Evolutionary conservation across 257 asterid species (phyloP), one percentile per base, ranked within the genome.

Genomic region (Capsicum pubescens): DNA sequence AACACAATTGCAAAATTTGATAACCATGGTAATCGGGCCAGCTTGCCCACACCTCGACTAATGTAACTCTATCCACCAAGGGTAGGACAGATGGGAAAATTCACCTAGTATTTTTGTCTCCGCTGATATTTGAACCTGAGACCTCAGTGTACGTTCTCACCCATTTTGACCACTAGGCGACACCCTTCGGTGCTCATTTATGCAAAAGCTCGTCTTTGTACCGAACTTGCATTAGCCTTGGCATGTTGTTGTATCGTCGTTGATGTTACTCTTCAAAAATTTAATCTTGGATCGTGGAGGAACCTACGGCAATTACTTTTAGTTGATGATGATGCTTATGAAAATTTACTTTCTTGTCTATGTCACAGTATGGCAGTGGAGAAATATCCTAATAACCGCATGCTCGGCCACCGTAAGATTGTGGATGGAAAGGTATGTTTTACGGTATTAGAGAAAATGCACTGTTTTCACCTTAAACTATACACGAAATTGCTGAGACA

Each of bases 361-460:
- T 89, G 77, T 83, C 70, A 48, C 94, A 97, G 99, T 81, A 52
- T 93, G 90, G 90, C 99, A 11, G 98, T 94, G 60, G 94, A 97
- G 84, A 95, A 91, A 84, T 89, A 90, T 88, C 99, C 99, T 60
- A 85, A 93, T 64, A 97, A 93, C 85, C 89, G 35, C 66, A 97
- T 97, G 99, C 99, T 97, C 87, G 99, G 99, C 50, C 92, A 87
- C 55, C 95, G 97, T 83, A 94, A 93, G 87, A 80, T 91, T 71
- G 91, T 88, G 70, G 9, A 91, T 88, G 99, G 99, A 85, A 90
- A 97, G 98, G 99, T 97, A 95, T 81, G 64, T 80, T 12, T 58
- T 76, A 56, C 54, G 44, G 44, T 58, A 19, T 84, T 79, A 79
- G n/a, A n/a, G n/a, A n/a, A n/a, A n/a, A n/a, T n/a, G n/a, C n/a